Evolutionary conservation across 2,329 filamentous ascomycete genomes (phyloP).

Genomic region (Rutstroemia sp.): DNA sequence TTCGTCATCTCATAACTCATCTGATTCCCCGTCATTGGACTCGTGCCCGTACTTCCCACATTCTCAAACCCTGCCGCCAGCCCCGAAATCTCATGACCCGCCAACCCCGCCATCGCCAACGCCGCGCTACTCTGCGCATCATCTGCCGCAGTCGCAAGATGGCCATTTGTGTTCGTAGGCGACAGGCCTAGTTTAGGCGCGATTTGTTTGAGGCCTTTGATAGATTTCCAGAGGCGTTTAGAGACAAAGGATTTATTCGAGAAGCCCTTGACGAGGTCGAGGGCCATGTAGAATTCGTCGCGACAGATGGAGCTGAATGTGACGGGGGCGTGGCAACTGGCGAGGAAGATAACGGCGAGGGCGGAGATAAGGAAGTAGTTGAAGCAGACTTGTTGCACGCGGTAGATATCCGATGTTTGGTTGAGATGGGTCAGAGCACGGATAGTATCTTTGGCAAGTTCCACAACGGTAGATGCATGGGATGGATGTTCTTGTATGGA

Average conservation of each 20-base stretch:
- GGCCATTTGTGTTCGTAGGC: slow-evolving; percentile 3
- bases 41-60: slow-evolving; percentile 9
- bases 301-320: slow-evolving; percentile 62
- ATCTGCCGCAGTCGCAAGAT: slow-evolving; percentile 20
- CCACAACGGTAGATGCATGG: slow-evolving; percentile 67
- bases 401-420: slow-evolving; percentile 64
- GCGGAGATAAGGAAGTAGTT: slow-evolving; percentile 58
- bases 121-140: slow-evolving; percentile 46
- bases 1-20: slow-evolving; percentile 32
- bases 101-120: slow-evolving; percentile 48
- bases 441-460: slow-evolving; percentile 71
- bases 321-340: slow-evolving; percentile 66
- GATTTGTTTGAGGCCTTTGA: slow-evolving; percentile 58
- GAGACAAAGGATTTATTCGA: slow-evolving; percentile 65
- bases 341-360: slow-evolving; percentile 55
- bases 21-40: slow-evolving; percentile 29
- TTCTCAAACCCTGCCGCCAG: slow-evolving; percentile 14
- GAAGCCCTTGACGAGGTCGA: slow-evolving; percentile 67
- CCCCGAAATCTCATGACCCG: slow-evolving; percentile 30
- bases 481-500: slow-evolving; percentile 71
- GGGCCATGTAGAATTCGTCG: slow-evolving; percentile 71
- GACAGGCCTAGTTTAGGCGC: slow-evolving; percentile 55
- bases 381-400: slow-evolving; percentile 66
- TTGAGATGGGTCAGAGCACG: slow-evolving; percentile 64
- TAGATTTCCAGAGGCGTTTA: slow-evolving; percentile 65